These are phyloP conservation scores for Aspergillus funiculosus DNA, from an alignment of 495 filamentous ascomycete genomes.

Conservation along the genomic window DNA sequence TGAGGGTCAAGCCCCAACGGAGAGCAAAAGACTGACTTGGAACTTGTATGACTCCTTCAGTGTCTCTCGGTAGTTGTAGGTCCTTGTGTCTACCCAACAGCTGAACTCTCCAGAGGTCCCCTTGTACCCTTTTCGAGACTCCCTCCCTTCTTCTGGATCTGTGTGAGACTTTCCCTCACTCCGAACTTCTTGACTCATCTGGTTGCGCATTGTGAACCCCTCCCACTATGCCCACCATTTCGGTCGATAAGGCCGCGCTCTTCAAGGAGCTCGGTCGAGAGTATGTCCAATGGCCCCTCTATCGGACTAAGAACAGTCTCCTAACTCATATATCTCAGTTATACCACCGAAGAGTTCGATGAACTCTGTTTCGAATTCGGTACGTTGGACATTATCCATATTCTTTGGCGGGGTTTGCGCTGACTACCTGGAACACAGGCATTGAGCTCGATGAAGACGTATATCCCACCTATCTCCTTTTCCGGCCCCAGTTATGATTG, in stretches of 20 bases:
- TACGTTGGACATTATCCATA: constrained; percentile 28
- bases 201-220: constrained; percentile 20
- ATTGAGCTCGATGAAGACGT: constrained; percentile 97
- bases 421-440: constrained; percentile 43
- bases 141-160: too few species aligned
- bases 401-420: constrained; percentile 29
- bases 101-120: background rate
- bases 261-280: constrained; percentile 86
- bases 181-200: constrained; percentile 6
- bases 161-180: constrained; percentile 2
- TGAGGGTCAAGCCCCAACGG: constrained; percentile 23
- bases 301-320: background rate
- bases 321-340: constrained; percentile 43
- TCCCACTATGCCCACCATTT: constrained; percentile 72
- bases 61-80: background rate
- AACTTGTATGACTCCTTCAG: constrained; percentile 9
- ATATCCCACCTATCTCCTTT: constrained; percentile 13
- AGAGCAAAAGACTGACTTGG: constrained; percentile 15
- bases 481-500: background rate
- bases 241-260: constrained; percentile 89
- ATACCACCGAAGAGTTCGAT: constrained; percentile 91
- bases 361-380: constrained; percentile 98
- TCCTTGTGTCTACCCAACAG: constrained; percentile 5
- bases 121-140: too few species aligned
- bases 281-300: constrained; percentile 44